Percentiles rank a stretch among this genome's conserved stretches.
phyloP scores from a whole-genome alignment of 139 green algal species.

The Chlorella vulgaris region DNA sequence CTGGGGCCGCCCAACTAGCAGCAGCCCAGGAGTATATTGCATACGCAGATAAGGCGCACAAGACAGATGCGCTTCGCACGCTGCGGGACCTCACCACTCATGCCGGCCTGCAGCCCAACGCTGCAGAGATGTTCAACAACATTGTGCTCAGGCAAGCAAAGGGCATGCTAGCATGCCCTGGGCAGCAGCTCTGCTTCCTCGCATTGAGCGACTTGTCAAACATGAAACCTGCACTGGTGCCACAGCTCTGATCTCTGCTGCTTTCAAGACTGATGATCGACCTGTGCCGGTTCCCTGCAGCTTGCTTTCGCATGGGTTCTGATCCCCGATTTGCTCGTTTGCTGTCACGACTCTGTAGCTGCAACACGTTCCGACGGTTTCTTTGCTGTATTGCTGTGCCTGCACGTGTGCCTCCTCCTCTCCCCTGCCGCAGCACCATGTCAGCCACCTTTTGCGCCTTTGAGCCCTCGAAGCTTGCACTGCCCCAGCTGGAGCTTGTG shows the following conservation, averaged over 20 bases:
- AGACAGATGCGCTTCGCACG: constrained; percentile 28
- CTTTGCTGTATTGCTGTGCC: neutral
- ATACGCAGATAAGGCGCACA: constrained; percentile 10
- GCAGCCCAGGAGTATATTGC: neutral
- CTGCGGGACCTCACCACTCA: constrained; percentile 25
- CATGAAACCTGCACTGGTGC: no score
- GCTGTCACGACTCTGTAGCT: no score
- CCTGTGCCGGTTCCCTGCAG: no score
- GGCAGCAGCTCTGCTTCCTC: no score
- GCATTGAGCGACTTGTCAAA: no score
- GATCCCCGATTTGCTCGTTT: no score
- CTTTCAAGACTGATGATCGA: no score
- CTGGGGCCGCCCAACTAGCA: no score
- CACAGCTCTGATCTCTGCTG: no score
- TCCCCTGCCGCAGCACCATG: constrained; percentile 5
- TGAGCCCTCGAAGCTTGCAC: constrained; percentile 43
- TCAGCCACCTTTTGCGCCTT: constrained; percentile 54
- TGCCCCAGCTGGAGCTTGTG: constrained; percentile 32
- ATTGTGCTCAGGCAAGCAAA: constrained; percentile 46
- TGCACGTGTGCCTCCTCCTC: neutral
- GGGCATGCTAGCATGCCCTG: no score
- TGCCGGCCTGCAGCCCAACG: constrained; percentile 6
- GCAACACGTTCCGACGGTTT: neutral
- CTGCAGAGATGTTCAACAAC: constrained; percentile 28
- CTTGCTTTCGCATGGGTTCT: no score